phyloP scores from a whole-genome alignment of 1,139 yeast genomes.

The Kodamaea alishanica region DNA sequence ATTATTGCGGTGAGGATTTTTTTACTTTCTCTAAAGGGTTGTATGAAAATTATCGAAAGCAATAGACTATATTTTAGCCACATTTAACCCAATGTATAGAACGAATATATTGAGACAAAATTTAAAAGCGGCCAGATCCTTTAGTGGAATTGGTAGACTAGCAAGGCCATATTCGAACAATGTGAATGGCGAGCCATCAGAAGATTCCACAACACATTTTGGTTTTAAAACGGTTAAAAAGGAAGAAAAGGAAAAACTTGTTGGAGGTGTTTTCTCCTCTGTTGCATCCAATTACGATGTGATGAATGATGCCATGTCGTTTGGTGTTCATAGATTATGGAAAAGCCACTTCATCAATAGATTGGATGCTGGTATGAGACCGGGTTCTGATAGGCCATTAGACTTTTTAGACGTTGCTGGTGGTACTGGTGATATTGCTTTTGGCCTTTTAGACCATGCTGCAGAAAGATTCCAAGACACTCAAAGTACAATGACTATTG shows the following conservation, averaged over 20 bases:
- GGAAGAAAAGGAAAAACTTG: constrained; percentile 80
- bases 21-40: no score
- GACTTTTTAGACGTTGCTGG: constrained; percentile 96
- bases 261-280: constrained; percentile 85
- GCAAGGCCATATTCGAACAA: constrained; percentile 1
- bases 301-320: constrained; percentile 97
- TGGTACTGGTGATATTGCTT: constrained; percentile 98
- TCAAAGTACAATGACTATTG: constrained; percentile 79
- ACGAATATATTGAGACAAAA: neutral
- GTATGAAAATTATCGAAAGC: no score
- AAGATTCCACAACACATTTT: constrained; percentile 70
- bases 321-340: constrained; percentile 95
- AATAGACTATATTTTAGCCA: no score
- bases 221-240: constrained; percentile 85
- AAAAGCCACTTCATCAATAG: constrained; percentile 83
- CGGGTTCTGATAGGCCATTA: constrained; percentile 74
- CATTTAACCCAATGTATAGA: constrained; percentile 1
- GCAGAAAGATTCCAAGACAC: constrained; percentile 72
- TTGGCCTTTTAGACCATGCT: constrained; percentile 91
- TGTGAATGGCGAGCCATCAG: neutral
- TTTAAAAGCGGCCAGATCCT: neutral
- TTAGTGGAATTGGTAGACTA: neutral
- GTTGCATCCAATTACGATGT: constrained; percentile 93
- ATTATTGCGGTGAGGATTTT: no score
- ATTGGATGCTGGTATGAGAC: constrained; percentile 91